These are phyloP conservation scores for Hypoxylon sp. DNA, from an alignment of 2,329 filamentous ascomycete genomes.

Conservation along the genomic window DNA sequence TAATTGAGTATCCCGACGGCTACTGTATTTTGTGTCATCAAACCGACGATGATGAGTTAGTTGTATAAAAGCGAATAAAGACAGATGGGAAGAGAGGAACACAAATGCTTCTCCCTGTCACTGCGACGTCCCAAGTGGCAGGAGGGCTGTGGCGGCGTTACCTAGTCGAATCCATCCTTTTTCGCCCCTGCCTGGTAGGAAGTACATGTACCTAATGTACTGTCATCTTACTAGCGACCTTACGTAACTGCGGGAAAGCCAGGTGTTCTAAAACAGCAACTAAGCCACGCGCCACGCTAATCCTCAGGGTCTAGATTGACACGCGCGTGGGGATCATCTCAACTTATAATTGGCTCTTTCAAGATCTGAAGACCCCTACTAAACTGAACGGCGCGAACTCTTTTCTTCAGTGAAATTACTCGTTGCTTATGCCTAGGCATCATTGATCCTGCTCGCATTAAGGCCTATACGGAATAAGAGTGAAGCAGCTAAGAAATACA, in stretches of 20 bases:
- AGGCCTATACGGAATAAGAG: constrained; percentile 7
- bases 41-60: neutral
- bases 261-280: constrained; percentile 39
- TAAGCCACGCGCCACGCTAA: constrained; percentile 32
- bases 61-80: constrained; percentile 4
- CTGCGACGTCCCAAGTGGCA: constrained; percentile 1
- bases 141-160: constrained; percentile 26
- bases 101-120: constrained; percentile 1
- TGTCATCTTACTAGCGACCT: neutral
- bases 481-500: neutral
- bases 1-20: constrained; percentile 17
- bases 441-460: neutral
- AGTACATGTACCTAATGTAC: neutral
- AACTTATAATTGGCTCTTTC: constrained; percentile 25
- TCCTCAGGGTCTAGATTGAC: constrained; percentile 19
- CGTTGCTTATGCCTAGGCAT: no score
- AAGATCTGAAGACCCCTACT: constrained; percentile 11
- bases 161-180: constrained; percentile 19
- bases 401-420: neutral
- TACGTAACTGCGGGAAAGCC: constrained; percentile 32
- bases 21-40: constrained; percentile 15
- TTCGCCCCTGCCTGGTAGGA: neutral
- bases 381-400: constrained; percentile 1
- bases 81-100: constrained; percentile 10
- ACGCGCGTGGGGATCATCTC: constrained; percentile 22